Evolutionary conservation across 805 yeast genomes (phyloP).

Genomic region (Brettanomyces custersianus): DNA sequence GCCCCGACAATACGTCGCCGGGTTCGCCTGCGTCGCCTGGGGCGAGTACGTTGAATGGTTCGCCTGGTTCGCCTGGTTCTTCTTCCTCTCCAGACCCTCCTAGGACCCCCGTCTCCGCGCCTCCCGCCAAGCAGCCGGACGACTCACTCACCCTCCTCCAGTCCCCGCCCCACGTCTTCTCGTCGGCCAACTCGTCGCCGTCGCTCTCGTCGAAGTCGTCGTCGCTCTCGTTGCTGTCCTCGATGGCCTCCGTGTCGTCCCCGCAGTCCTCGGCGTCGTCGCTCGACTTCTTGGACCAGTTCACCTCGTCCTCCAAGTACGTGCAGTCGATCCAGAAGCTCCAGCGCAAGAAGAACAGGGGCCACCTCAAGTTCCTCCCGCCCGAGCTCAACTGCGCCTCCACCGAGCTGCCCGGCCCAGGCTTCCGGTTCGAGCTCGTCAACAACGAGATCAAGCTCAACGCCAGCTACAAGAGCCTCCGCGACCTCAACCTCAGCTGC

Average conservation of each 20-base stretch:
- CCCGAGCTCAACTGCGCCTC: conserved; percentile 33
- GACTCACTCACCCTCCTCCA: conserved; percentile 3
- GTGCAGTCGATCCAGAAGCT: conserved; percentile 11
- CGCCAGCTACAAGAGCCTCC: conserved; percentile 8
- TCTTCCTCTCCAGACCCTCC: neutral
- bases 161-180: conserved; percentile 11
- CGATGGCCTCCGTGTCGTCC: conserved; percentile 17
- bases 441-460: conserved; percentile 18
- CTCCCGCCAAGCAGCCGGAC: neutral
- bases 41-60: too few species aligned
- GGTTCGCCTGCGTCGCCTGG: too few species aligned
- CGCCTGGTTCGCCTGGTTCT: too few species aligned
- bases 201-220: conserved; percentile 23
- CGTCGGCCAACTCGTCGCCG: conserved; percentile 11
- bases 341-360: conserved; percentile 1
- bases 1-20: too few species aligned
- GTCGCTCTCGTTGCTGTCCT: conserved; percentile 20
- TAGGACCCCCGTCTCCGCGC: neutral
- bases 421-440: conserved; percentile 20
- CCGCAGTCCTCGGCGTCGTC: conserved; percentile 23
- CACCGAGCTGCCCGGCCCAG: conserved; percentile 13
- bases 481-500: conserved; percentile 6
- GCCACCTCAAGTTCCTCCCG: conserved; percentile 11
- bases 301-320: conserved; percentile 4
- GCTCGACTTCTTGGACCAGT: conserved; percentile 9